These are phyloP conservation scores for Aspergillus taichungensis DNA, from an alignment of 495 filamentous ascomycete species.

Conservation along the genomic window DNA sequence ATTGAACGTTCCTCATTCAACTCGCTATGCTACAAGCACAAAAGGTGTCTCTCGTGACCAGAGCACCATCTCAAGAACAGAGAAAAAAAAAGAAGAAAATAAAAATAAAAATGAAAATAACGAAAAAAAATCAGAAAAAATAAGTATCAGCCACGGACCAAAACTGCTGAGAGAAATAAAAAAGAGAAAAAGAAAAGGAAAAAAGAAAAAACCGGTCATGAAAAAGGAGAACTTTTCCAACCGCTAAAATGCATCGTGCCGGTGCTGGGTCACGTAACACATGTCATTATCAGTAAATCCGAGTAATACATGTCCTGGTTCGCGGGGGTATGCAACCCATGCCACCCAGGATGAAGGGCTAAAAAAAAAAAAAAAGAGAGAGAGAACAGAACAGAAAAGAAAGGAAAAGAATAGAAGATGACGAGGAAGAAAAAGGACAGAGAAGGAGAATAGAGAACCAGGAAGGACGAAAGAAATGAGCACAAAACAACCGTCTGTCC, in stretches of 20 bases:
- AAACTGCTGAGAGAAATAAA: too few relatives aligned
- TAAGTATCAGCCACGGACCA: too few relatives aligned
- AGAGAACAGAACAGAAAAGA: slow-evolving; percentile 2
- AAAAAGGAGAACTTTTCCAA: slow-evolving; percentile 38
- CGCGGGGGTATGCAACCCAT: slow-evolving; percentile 8
- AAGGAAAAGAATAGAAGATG: slow-evolving; percentile 3
- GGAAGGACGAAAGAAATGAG: not conserved
- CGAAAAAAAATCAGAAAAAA: too few relatives aligned
- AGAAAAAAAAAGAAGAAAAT: slow-evolving; percentile 3
- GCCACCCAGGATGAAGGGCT: slow-evolving; percentile 15
- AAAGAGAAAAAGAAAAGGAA: slow-evolving; percentile 1
- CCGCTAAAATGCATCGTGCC: slow-evolving; percentile 44
- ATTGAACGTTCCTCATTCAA: slow-evolving; percentile 7
- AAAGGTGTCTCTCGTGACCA: slow-evolving; percentile 9
- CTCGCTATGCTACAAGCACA: slow-evolving; percentile 21
- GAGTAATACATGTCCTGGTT: slow-evolving; percentile 38
- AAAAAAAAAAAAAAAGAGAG: slow-evolving; percentile 4
- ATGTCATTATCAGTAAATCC: slow-evolving; percentile 40
- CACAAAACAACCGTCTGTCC: not conserved
- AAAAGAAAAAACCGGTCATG: slow-evolving; percentile 9
- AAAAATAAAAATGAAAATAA: slow-evolving; percentile 7
- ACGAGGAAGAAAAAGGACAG: slow-evolving; percentile 6
- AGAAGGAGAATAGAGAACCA: too few relatives aligned
- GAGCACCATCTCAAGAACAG: slow-evolving; percentile 3
- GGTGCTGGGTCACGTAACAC: slow-evolving; percentile 34